These are phyloP conservation scores for Shiraia sp. DNA, from an alignment of 2,329 filamentous ascomycete genomes.

Conservation along the genomic window DNA sequence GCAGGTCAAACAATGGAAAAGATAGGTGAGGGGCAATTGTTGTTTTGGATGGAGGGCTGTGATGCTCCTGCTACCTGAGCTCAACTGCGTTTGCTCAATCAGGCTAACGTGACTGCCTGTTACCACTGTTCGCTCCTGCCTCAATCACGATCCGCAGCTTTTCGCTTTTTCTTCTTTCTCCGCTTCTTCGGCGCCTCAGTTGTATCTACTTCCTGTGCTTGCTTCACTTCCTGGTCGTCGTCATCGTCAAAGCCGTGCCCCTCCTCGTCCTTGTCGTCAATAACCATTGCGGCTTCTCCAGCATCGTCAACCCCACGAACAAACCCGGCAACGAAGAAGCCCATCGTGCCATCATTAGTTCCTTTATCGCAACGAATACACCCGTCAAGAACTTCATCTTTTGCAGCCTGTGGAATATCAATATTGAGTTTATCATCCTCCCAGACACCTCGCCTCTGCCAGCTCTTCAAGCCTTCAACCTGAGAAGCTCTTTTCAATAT, in stretches of 20 bases:
- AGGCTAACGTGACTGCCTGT: neutral
- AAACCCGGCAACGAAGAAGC: slow-evolving; percentile 94
- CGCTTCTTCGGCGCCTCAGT: slow-evolving; percentile 4
- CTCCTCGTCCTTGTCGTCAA: slow-evolving; percentile 40
- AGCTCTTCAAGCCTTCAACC: slow-evolving; percentile 73
- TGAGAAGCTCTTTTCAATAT: slow-evolving; percentile 74
- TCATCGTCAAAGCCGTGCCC: slow-evolving; percentile 51
- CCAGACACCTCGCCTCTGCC: slow-evolving; percentile 64
- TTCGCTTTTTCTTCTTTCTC: slow-evolving; percentile 28
- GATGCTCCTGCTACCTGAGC: too few relatives aligned
- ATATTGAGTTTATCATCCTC: slow-evolving; percentile 45
- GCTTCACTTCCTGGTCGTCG: slow-evolving; percentile 4
- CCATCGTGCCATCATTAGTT: slow-evolving; percentile 83
- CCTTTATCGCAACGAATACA: slow-evolving; percentile 83
- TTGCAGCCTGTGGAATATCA: slow-evolving; percentile 47
- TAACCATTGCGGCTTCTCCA: neutral
- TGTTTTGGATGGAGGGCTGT: too few relatives aligned
- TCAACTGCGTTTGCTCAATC: too few relatives aligned
- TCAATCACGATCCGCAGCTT: slow-evolving; percentile 2
- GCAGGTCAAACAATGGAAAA: too few relatives aligned
- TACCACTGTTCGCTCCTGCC: neutral
- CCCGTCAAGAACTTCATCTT: slow-evolving; percentile 61
- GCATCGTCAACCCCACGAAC: slow-evolving; percentile 56
- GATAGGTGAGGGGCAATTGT: too few relatives aligned
- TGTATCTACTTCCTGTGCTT: neutral